Evolutionary conservation across 306 rosid species (phyloP).

Genomic region (Canavalia gladiata): DNA sequence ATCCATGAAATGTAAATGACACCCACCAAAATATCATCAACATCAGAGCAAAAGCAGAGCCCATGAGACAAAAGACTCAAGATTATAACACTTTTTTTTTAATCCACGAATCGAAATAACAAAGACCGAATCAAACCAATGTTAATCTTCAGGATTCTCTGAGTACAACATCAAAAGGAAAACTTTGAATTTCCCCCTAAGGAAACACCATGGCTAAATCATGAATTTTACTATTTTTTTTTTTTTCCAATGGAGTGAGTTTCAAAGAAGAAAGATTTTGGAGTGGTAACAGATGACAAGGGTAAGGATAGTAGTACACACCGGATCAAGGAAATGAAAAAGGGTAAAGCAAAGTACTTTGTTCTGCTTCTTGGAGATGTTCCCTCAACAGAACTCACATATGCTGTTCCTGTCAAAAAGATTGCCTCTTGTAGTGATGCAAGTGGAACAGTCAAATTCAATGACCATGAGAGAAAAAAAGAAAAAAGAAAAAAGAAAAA

Average conservation of each 20-base stretch:
- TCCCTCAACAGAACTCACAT: slow-evolving; percentile 45
- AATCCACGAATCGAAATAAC: too few species aligned
- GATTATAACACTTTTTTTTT: background rate
- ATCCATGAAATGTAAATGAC: slow-evolving; percentile 50
- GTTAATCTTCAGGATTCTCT: background rate
- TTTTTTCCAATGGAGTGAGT: background rate
- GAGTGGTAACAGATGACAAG: slow-evolving; percentile 50
- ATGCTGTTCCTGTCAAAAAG: slow-evolving; percentile 53
- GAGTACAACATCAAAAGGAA: slow-evolving; percentile 47
- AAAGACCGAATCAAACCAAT: too few species aligned
- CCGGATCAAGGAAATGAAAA: slow-evolving; percentile 51
- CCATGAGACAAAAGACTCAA: slow-evolving; percentile 64
- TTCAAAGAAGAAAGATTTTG: slow-evolving; percentile 13
- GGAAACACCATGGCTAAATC: slow-evolving; percentile 22
- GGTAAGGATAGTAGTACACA: slow-evolving; percentile 49
- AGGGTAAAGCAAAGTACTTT: slow-evolving; percentile 46
- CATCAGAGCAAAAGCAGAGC: slow-evolving; percentile 55
- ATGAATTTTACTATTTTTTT: background rate
- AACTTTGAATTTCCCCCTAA: slow-evolving; percentile 13
- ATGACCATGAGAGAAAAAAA: slow-evolving; percentile 1
- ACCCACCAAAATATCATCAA: slow-evolving; percentile 53
- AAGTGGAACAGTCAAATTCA: slow-evolving; percentile 41
- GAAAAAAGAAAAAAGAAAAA: background rate
- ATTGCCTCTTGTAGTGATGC: slow-evolving; percentile 46
- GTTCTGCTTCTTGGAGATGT: slow-evolving; percentile 50